Evolutionary conservation across 345 rosid species (phyloP).

Genomic region (Lepidium aucheri): DNA sequence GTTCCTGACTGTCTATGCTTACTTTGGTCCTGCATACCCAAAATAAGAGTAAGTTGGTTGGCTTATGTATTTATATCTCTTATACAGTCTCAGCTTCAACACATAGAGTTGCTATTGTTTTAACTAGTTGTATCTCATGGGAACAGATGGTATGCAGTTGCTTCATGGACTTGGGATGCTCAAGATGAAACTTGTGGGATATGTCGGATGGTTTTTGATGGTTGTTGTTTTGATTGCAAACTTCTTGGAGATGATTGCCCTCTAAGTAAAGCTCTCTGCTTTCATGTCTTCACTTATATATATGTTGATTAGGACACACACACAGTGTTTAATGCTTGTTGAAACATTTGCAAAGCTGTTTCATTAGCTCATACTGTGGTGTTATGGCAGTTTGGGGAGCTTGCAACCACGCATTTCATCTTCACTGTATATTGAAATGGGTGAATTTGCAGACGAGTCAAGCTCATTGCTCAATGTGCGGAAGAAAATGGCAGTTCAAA

Average conservation of each 20-base stretch:
- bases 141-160: constrained; percentile 87
- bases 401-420: constrained; percentile 80
- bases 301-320: background rate
- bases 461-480: constrained; percentile 91
- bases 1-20: constrained; percentile 26
- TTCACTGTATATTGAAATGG: constrained; percentile 98
- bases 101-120: background rate
- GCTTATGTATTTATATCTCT: background rate
- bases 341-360: background rate
- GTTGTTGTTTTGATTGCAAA: constrained; percentile 87
- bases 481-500: constrained; percentile 72
- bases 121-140: background rate
- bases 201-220: constrained; percentile 95
- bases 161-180: constrained; percentile 97
- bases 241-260: constrained; percentile 94
- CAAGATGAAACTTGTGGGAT: constrained; percentile 96
- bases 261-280: constrained; percentile 38
- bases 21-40: background rate
- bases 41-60: constrained; percentile 30
- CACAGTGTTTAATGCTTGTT: background rate
- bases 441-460: constrained; percentile 81
- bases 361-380: background rate
- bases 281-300: background rate
- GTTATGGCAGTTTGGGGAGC: constrained; percentile 54
- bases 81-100: background rate